Conservation (phyloP, 305 asterid genomes). For the Fraxinus latifolia region DNA sequence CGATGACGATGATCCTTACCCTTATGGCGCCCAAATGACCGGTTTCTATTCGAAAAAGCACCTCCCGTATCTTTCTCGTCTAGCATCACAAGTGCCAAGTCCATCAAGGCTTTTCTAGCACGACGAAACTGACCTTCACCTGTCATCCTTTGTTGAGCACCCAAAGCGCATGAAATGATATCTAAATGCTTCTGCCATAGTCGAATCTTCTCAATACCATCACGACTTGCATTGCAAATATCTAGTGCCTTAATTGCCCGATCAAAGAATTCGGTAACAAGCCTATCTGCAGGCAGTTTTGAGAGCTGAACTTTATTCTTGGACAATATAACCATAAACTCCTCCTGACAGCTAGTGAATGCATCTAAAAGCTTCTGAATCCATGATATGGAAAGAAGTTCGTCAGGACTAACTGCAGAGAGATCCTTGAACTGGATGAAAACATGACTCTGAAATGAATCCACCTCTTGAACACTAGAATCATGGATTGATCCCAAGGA, state of each 20-base stretch:
- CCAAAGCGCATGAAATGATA: conserved; percentile 61
- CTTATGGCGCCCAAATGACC: conserved; percentile 67
- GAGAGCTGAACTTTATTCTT: conserved; percentile 41
- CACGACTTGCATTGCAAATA: conserved; percentile 85
- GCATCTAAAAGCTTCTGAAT: conserved; percentile 60
- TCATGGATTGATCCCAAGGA: conserved; percentile 38
- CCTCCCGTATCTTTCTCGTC: conserved; percentile 68
- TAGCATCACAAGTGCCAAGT: conserved; percentile 70
- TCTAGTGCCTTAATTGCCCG: conserved; percentile 82
- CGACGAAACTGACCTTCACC: conserved; percentile 81
- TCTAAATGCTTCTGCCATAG: conserved; percentile 81
- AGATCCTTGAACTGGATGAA: conserved; percentile 53
- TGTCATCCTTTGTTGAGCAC: conserved; percentile 35
- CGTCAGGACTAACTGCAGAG: conserved; percentile 42
- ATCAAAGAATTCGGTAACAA: conserved; percentile 65
- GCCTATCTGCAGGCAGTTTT: conserved; percentile 56
- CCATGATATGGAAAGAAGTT: conserved; percentile 77
- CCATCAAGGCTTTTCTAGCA: conserved; percentile 77
- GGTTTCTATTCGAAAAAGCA: conserved; percentile 51
- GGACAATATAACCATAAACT: conserved; percentile 41
- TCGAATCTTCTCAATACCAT: conserved; percentile 73
- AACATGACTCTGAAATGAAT: conserved; percentile 53
- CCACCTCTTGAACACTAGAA: conserved; percentile 35
- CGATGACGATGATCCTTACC: conserved; percentile 52
- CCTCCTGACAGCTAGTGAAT: conserved; percentile 57